phyloP scores from a whole-genome alignment of 768 basidiomycete species.

The Phanerochaete carnosa region DNA sequence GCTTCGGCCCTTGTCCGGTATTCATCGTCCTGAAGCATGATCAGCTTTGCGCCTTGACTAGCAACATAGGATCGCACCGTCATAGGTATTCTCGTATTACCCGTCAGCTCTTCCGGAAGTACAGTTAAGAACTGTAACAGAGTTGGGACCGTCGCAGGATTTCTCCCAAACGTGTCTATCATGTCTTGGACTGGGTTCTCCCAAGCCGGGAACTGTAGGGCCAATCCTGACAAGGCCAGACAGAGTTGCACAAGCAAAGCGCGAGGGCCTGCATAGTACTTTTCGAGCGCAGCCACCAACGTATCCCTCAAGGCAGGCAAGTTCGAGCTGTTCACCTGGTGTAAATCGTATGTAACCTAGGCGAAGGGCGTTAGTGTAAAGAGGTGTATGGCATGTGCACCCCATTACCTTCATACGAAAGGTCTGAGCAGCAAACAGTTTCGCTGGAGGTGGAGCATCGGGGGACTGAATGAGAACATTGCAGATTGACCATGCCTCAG shows the following conservation, averaged over 20 bases:
- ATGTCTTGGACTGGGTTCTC: constrained; percentile 72
- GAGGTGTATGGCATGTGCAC: neutral
- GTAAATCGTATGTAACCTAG: constrained; percentile 93
- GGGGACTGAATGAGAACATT: constrained; percentile 84
- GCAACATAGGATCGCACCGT: constrained; percentile 61
- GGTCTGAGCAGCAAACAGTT: constrained; percentile 95
- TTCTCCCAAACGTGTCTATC: constrained; percentile 82
- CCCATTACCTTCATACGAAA: constrained; percentile 80
- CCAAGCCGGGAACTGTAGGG: constrained; percentile 89
- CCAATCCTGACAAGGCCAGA: constrained; percentile 85
- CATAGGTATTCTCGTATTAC: constrained; percentile 84
- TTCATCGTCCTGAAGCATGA: constrained; percentile 63
- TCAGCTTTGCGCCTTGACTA: neutral
- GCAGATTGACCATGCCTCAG: constrained; percentile 95
- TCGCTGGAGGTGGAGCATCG: constrained; percentile 74
- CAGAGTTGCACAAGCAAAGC: constrained; percentile 87
- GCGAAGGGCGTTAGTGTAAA: constrained; percentile 11
- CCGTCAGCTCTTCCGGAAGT: constrained; percentile 83
- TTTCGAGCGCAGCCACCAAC: constrained; percentile 70
- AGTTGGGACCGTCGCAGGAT: constrained; percentile 78
- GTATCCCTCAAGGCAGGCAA: constrained; percentile 84
- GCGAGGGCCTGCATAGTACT: constrained; percentile 72
- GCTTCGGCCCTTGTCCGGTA: constrained; percentile 56
- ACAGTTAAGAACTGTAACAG: constrained; percentile 88
- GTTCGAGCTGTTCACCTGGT: constrained; percentile 75